Percentiles rank a stretch among this genome's conserved stretches.
Evolutionary conservation across 345 rosid genomes (phyloP).

Genomic region (Trapa incisa): DNA sequence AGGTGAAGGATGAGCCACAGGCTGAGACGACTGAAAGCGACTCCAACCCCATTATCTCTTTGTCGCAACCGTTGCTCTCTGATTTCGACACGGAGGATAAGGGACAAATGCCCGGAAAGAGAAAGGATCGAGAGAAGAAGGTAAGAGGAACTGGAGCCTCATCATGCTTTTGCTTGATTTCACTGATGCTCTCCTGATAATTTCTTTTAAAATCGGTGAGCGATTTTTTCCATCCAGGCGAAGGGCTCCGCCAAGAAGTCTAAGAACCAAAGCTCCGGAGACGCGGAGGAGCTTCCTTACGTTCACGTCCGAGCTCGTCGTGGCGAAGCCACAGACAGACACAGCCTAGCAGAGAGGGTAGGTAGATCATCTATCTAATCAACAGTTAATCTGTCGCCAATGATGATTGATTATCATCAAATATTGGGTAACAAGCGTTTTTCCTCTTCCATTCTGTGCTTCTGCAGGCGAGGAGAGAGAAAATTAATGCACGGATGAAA

Average conservation of each 20-base stretch:
- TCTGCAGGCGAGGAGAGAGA: conserved; percentile 57
- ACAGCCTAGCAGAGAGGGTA: conserved; percentile 62
- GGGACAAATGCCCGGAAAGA: conserved; percentile 26
- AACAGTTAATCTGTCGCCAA: neutral
- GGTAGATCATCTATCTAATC: conserved; percentile 13
- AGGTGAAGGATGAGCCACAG: conserved; percentile 33
- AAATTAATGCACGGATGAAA: conserved; percentile 56
- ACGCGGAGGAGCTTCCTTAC: conserved; percentile 40
- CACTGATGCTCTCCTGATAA: neutral
- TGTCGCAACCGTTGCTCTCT: conserved; percentile 20
- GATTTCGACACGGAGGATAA: conserved; percentile 3
- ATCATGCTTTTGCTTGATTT: conserved; percentile 1
- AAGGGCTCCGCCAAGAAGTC: conserved; percentile 38
- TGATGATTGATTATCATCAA: neutral
- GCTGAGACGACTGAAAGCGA: conserved; percentile 22
- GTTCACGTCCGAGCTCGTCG: conserved; percentile 64
- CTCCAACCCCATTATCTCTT: conserved; percentile 16
- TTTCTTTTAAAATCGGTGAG: neutral
- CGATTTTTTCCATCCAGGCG: conserved; percentile 13
- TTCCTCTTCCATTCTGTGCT: neutral
- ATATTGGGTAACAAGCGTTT: neutral
- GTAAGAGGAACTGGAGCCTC: conserved; percentile 10
- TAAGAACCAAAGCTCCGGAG: conserved; percentile 30
- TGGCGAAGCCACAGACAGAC: conserved; percentile 58
- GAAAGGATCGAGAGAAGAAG: conserved; percentile 45